Evolutionary conservation across 441 rosid species (phyloP).

Genomic region (Melastoma candidum): DNA sequence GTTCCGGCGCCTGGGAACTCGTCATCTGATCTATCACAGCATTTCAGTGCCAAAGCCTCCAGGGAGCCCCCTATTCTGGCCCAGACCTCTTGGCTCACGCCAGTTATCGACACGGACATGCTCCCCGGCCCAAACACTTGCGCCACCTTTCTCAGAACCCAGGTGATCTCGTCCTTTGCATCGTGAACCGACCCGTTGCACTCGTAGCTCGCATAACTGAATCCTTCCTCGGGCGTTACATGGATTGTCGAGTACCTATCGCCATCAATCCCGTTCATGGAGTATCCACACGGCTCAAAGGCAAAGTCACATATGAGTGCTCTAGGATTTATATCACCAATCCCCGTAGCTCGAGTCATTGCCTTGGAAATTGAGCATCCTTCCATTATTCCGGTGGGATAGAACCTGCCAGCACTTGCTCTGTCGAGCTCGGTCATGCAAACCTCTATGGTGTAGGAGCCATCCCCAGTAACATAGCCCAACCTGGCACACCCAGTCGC

Average conservation of each 20-base stretch:
- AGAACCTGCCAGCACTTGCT: constrained; percentile 51
- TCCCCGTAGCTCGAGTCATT: constrained; percentile 75
- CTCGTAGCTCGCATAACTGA: constrained; percentile 92
- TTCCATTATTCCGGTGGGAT: constrained; percentile 21
- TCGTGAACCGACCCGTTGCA: constrained; percentile 61
- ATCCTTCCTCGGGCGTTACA: constrained; percentile 97
- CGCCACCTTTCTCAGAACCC: constrained; percentile 46
- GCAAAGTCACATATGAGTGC: constrained; percentile 78
- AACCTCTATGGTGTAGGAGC: constrained; percentile 53
- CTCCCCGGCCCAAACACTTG: constrained; percentile 72
- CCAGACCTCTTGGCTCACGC: constrained; percentile 46
- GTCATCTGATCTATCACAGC: constrained; percentile 59
- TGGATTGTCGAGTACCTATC: constrained; percentile 92
- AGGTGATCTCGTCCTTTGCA: constrained; percentile 32
- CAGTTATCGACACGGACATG: constrained; percentile 62
- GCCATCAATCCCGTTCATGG: constrained; percentile 86
- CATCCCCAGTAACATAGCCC: constrained; percentile 5
- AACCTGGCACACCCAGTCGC: constrained; percentile 26
- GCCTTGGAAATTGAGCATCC: constrained; percentile 56
- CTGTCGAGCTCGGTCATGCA: constrained; percentile 96
- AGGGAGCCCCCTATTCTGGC: constrained; percentile 48
- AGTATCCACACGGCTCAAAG: constrained; percentile 95
- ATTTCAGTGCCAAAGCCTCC: constrained; percentile 64
- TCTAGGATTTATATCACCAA: constrained; percentile 48
- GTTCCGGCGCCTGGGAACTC: constrained; percentile 69